Evolutionary conservation across 306 rosid genomes (phyloP), one percentile per base, ranked within the genome.

Genomic region (Abrus precatorius): DNA sequence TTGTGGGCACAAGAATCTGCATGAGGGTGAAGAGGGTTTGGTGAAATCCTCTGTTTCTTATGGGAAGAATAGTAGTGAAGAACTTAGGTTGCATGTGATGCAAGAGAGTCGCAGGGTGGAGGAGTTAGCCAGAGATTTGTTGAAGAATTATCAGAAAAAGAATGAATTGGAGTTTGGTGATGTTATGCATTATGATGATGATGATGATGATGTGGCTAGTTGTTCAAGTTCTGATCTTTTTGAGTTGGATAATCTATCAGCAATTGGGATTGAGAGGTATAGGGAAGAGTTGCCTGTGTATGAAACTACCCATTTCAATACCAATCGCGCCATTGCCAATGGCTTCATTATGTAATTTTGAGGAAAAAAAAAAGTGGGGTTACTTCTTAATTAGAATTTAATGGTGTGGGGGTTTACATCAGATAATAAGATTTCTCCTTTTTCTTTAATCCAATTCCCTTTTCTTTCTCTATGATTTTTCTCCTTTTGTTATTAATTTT

Each of bases 171-270:
- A 79, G 7, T 81, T 81, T 79, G 76, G 72, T 49, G 38, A 45
- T 9, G 54, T 67, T 2, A 84, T 89, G 90, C 80, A 86, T 0
- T 89, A 73, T n/a, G 98, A 91, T 2, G 84, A 85, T 0, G 93
- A 92, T 0, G 91, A 91, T 11, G 95, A 94, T 32, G 99, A 95
- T 56, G 92, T 72, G 7, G 87, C 75, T 40, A 95, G 99, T 81
- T 93, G 85, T 85, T 78, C 96, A 11, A 95, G 99, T 74, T 93
- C 99, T 75, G 99, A 95, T 90, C 94, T 95, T 3, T 95, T 95
- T 79, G 99, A 95, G 84, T 87, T 95, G 91, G 99, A 93, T 82
- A 90, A 88, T 89, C 86, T 93, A 8, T 93, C 97, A 1, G 91
- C 86, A 0, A 90, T 88, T 77, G 99, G 99, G 81, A 94, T 93